phyloP scores from a whole-genome alignment of 2,329 filamentous ascomycete species.

The Pseudocercospora ulei region DNA sequence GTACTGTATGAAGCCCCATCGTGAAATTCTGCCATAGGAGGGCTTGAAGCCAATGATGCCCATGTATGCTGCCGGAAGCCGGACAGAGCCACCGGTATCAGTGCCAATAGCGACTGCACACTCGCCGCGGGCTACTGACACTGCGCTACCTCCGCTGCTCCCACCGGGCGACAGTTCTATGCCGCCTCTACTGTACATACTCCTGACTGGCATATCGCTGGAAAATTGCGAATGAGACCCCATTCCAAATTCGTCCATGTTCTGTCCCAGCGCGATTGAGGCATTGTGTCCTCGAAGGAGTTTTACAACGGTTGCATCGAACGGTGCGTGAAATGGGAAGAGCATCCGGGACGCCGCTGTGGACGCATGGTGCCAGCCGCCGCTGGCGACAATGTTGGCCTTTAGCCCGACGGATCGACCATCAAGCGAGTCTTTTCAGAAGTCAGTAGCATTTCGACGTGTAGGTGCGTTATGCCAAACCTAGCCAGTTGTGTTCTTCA shows the following conservation, averaged over 20 bases:
- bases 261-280: slow-evolving; percentile 57
- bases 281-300: slow-evolving; percentile 56
- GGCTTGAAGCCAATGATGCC: slow-evolving; percentile 80
- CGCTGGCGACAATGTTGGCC: slow-evolving; percentile 44
- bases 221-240: slow-evolving; percentile 70
- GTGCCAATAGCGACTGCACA: slow-evolving; percentile 70
- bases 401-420: slow-evolving; percentile 42
- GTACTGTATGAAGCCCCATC: slow-evolving; percentile 80
- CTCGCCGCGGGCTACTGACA: slow-evolving; percentile 61
- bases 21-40: slow-evolving; percentile 76
- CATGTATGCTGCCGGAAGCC: slow-evolving; percentile 79
- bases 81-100: slow-evolving; percentile 82
- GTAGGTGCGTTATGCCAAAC: no score
- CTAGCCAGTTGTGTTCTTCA: neutral
- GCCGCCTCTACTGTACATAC: slow-evolving; percentile 36
- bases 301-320: slow-evolving; percentile 68
- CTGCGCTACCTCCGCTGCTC: slow-evolving; percentile 86
- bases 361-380: slow-evolving; percentile 41
- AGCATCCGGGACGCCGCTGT: slow-evolving; percentile 77
- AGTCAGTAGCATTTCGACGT: neutral
- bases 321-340: slow-evolving; percentile 58
- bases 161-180: slow-evolving; percentile 60
- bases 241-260: slow-evolving; percentile 96
- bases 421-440: slow-evolving; percentile 8
- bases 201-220: slow-evolving; percentile 55